Evolutionary conservation across 345 rosid species (phyloP).

Genomic region (Melastoma malabathricum): DNA sequence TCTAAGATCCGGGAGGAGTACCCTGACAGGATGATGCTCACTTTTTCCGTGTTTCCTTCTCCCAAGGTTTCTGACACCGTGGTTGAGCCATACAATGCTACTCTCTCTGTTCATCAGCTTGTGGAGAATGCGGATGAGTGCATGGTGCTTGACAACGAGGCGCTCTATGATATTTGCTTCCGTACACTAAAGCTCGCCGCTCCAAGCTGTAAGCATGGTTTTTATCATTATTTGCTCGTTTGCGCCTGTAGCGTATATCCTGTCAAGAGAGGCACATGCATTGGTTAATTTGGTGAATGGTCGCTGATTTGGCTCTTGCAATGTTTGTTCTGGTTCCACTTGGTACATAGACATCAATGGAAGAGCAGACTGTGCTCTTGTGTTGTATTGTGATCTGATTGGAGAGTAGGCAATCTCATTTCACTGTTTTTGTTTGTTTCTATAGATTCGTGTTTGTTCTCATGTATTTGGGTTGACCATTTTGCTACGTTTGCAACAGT

Average conservation of each 20-base stretch:
- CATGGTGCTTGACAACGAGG: slow-evolving; percentile 33
- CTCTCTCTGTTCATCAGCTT: slow-evolving; percentile 27
- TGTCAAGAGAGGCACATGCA: too few species aligned
- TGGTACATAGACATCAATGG: not conserved
- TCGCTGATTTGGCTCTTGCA: not conserved
- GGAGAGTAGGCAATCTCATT: too few species aligned
- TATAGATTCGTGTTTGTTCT: not conserved
- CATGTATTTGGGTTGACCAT: too few species aligned
- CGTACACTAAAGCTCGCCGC: slow-evolving; percentile 29
- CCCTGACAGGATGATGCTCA: slow-evolving; percentile 33
- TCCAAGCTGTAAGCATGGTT: slow-evolving; percentile 23
- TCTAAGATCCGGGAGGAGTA: slow-evolving; percentile 33
- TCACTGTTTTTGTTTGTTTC: too few species aligned
- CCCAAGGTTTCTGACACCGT: slow-evolving; percentile 34
- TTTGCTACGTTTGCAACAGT: slow-evolving; percentile 10
- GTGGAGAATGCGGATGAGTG: slow-evolving; percentile 35
- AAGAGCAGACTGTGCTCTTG: not conserved
- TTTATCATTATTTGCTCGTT: too few species aligned
- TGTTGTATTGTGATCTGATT: not conserved
- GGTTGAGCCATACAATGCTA: slow-evolving; percentile 34
- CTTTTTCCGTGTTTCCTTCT: slow-evolving; percentile 27
- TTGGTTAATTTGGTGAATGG: not conserved
- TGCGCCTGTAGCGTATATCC: too few species aligned
- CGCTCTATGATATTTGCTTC: slow-evolving; percentile 29
- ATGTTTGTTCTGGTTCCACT: not conserved